These are phyloP conservation scores for Aphanoascus verrucosus DNA, from an alignment of 2,329 filamentous ascomycete genomes.

Conservation along the genomic window DNA sequence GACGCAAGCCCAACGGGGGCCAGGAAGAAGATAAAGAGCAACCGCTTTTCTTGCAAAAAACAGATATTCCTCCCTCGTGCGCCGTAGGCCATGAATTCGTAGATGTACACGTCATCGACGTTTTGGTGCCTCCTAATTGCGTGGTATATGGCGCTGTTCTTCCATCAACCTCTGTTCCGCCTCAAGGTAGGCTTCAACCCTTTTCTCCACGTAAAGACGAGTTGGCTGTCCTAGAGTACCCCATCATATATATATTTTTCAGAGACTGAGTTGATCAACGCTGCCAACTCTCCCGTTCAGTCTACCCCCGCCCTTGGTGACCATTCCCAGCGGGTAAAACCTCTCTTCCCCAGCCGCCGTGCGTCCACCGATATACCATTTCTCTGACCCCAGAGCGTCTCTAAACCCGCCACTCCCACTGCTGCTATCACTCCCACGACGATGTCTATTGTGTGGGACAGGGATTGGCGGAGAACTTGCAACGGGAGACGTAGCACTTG, in stretches of 20 bases:
- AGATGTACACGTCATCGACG: background rate
- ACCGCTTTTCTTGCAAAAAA: no score
- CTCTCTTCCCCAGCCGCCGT: constrained; percentile 39
- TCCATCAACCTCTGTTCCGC: no score
- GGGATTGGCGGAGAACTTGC: constrained; percentile 27
- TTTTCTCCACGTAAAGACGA: background rate
- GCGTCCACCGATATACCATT: constrained; percentile 43
- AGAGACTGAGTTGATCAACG: constrained; percentile 41
- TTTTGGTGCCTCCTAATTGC: background rate
- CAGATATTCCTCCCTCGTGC: no score
- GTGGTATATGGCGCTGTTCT: no score
- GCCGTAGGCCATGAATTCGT: background rate
- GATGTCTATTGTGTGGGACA: constrained; percentile 30
- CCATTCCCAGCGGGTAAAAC: constrained; percentile 40
- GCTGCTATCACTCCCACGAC: constrained; percentile 40
- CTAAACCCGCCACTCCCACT: constrained; percentile 39
- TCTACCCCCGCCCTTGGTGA: constrained; percentile 35
- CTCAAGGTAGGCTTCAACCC: no score
- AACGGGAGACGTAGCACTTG: constrained; percentile 24
- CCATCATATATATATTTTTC: constrained; percentile 13
- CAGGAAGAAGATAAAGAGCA: background rate
- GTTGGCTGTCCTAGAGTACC: background rate
- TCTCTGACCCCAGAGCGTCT: constrained; percentile 39
- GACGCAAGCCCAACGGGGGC: background rate
- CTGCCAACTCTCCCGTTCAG: constrained; percentile 37